Conservation (phyloP, 2,329 filamentous ascomycete genomes). For the Botrytis tulipae region DNA sequence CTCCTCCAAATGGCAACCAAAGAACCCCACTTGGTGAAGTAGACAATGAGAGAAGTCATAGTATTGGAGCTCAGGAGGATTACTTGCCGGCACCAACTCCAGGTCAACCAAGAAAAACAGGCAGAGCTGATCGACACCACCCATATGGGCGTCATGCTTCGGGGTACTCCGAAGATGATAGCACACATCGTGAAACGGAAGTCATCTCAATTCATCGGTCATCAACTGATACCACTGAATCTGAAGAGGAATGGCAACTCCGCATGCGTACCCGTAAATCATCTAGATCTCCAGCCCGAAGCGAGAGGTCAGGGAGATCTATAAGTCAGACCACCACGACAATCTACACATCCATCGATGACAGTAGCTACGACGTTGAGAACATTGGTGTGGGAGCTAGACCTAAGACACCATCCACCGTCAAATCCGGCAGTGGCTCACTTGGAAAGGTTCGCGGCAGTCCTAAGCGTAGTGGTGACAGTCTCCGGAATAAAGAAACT, state of each 20-base stretch:
- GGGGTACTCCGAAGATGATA: conserved; percentile 49
- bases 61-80: conserved; percentile 73
- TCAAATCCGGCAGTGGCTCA: conserved; percentile 51
- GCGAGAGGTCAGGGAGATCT: conserved; percentile 57
- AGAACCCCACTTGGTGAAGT: conserved; percentile 92
- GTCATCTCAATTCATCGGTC: conserved; percentile 59
- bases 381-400: conserved; percentile 56
- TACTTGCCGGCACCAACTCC: conserved; percentile 93
- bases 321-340: conserved; percentile 74
- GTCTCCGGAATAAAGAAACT: conserved; percentile 51
- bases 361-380: conserved; percentile 68
- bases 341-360: conserved; percentile 61
- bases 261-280: conserved; percentile 68
- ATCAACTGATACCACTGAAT: conserved; percentile 70
- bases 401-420: conserved; percentile 54
- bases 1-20: conserved; percentile 76
- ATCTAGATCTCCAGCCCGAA: conserved; percentile 60
- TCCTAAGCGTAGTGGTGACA: conserved; percentile 53
- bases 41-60: conserved; percentile 68
- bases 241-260: conserved; percentile 68
- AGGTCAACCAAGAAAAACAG: conserved; percentile 89
- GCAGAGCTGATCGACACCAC: conserved; percentile 70
- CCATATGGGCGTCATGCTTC: conserved; percentile 63
- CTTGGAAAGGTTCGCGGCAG: conserved; percentile 62
- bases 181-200: conserved; percentile 56